phyloP scores from a whole-genome alignment of 805 yeast genomes.

The Candida ponderosae region DNA sequence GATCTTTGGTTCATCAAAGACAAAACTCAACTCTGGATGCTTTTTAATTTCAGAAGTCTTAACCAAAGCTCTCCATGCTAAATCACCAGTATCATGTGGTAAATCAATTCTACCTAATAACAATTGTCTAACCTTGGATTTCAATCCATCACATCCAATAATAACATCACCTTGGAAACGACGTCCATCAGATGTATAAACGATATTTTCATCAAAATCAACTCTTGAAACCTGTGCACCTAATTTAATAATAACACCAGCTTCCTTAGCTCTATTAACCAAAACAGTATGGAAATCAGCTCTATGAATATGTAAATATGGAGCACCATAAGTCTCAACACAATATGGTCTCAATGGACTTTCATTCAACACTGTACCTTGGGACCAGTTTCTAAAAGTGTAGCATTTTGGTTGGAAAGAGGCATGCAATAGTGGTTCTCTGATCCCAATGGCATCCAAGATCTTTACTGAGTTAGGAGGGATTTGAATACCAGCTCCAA shows the following conservation, averaged over 20 bases:
- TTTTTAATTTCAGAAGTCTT: too few species aligned
- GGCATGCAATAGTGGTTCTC: slow-evolving; percentile 6
- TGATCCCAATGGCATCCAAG: slow-evolving; percentile 4
- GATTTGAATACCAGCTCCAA: slow-evolving; percentile 27
- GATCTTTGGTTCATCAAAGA: too few species aligned
- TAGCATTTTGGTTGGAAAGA: slow-evolving; percentile 10
- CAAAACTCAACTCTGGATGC: too few species aligned
- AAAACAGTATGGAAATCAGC: slow-evolving; percentile 21
- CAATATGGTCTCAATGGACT: slow-evolving; percentile 15
- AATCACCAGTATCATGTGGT: too few species aligned
- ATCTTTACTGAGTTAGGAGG: slow-evolving; percentile 23
- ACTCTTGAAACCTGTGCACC: slow-evolving; percentile 10
- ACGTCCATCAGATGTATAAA: slow-evolving; percentile 13
- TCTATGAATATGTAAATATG: slow-evolving; percentile 20
- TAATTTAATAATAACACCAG: slow-evolving; percentile 14
- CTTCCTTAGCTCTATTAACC: slow-evolving; percentile 15
- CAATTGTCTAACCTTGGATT: slow-evolving; percentile 15
- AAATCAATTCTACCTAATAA: slow-evolving; percentile 7
- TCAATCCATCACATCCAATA: slow-evolving; percentile 22
- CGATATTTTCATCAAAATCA: slow-evolving; percentile 14
- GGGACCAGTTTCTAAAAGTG: slow-evolving; percentile 12
- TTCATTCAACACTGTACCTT: slow-evolving; percentile 14
- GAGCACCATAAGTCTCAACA: slow-evolving; percentile 11
- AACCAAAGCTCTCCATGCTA: too few species aligned
- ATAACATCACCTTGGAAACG: slow-evolving; percentile 17